Percentiles rank a stretch among this genome's conserved stretches.
Evolutionary conservation across 176 grass and related monocot genomes (phyloP).

Genomic region (Typha latifolia): DNA sequence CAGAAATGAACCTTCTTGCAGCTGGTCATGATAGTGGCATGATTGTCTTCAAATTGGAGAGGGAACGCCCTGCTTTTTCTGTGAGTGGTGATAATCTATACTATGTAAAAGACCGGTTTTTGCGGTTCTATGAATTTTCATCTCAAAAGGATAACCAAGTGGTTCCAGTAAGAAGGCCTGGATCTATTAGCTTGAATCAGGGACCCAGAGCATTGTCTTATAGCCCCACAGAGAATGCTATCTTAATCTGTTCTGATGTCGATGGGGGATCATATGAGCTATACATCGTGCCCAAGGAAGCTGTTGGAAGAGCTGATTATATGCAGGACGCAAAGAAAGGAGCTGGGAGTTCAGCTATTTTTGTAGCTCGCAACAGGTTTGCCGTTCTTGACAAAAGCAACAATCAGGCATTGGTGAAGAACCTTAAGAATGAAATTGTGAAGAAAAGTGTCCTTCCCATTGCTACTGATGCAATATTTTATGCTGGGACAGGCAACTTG

Average conservation of each 20-base stretch:
- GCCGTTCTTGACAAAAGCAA: constrained; percentile 84
- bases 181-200: constrained; percentile 73
- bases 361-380: constrained; percentile 79
- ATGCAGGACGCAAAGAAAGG: constrained; percentile 81
- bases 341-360: constrained; percentile 60
- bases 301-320: constrained; percentile 62
- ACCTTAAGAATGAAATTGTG: constrained; percentile 80
- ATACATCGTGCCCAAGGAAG: constrained; percentile 70
- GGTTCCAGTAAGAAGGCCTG: constrained; percentile 65
- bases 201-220: constrained; percentile 67
- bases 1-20: constrained; percentile 95
- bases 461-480: constrained; percentile 76
- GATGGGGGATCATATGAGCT: constrained; percentile 93
- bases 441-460: constrained; percentile 83
- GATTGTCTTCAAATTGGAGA: constrained; percentile 93
- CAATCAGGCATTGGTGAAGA: constrained; percentile 78
- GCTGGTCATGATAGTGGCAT: constrained; percentile 93
- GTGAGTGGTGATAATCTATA: constrained; percentile 63
- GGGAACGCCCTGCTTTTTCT: constrained; percentile 69
- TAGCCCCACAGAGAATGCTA: constrained; percentile 87
- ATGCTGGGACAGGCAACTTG: constrained; percentile 82
- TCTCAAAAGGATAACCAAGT: constrained; percentile 67
- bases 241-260: constrained; percentile 77
- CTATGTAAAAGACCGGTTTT: constrained; percentile 92
- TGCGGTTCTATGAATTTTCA: constrained; percentile 63